Percentiles rank a stretch among this genome's conserved stretches.
phyloP scores from a whole-genome alignment of 345 rosid genomes.

The Xanthoceras sorbifolium region DNA sequence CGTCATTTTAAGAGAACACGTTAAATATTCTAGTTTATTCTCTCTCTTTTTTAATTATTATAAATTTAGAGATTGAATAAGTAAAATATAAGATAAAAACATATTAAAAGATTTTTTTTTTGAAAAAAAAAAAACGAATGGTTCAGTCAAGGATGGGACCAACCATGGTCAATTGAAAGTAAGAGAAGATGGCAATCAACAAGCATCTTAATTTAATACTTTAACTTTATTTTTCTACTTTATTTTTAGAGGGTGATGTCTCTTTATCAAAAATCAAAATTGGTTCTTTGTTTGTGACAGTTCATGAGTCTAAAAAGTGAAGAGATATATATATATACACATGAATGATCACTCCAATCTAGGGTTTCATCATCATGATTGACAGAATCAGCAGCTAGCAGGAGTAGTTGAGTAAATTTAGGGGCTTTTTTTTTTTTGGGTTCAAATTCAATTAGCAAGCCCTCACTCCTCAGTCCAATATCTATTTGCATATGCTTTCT shows the following conservation, averaged over 20 bases:
- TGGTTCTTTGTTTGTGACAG: neutral
- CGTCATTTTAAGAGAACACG: no score
- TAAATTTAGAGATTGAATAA: no score
- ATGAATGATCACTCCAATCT: neutral
- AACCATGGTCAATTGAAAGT: neutral
- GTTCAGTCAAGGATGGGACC: slow-evolving; percentile 11
- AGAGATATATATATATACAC: neutral
- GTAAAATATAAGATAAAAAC: no score
- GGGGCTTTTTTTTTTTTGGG: neutral
- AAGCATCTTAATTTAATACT: slow-evolving; percentile 19
- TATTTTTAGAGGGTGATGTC: neutral
- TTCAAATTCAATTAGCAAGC: neutral
- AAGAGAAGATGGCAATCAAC: neutral
- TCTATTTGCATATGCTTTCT: neutral
- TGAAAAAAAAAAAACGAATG: neutral
- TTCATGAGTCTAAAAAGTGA: neutral
- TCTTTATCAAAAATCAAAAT: neutral
- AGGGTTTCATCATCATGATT: neutral
- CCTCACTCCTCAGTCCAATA: neutral
- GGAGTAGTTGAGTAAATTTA: neutral
- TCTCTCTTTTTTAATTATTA: no score
- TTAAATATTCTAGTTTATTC: no score
- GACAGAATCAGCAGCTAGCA: neutral
- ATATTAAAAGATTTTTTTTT: no score
- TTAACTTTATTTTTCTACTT: neutral